phyloP scores from a whole-genome alignment of 2,329 filamentous ascomycete species.

The Penicillium sp. region DNA sequence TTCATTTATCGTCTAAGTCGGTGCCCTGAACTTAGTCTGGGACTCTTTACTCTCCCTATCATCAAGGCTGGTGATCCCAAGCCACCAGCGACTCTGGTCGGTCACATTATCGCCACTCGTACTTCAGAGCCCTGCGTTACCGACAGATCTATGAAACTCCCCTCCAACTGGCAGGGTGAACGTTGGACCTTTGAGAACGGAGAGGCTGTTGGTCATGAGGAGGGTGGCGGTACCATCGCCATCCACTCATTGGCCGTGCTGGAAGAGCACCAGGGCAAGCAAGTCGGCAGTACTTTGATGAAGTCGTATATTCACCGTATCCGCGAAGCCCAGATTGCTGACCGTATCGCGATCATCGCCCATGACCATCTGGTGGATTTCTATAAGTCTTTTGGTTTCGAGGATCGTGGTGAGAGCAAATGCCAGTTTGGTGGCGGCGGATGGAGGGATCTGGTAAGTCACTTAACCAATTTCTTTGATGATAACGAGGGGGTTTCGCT shows the following conservation, averaged over 20 bases:
- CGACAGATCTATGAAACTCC: slow-evolving; percentile 76
- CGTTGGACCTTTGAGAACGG: slow-evolving; percentile 45
- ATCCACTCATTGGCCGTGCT: slow-evolving; percentile 82
- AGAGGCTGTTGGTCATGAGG: slow-evolving; percentile 67
- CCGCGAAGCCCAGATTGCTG: slow-evolving; percentile 69
- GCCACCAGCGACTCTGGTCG: slow-evolving; percentile 69
- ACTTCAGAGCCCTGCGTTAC: slow-evolving; percentile 66
- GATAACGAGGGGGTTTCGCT: not conserved
- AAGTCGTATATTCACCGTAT: slow-evolving; percentile 78
- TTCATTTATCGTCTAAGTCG: slow-evolving; percentile 74
- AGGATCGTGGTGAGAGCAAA: slow-evolving; percentile 68
- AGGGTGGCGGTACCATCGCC: slow-evolving; percentile 73
- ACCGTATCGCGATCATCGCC: slow-evolving; percentile 76
- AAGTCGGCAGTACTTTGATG: slow-evolving; percentile 74
- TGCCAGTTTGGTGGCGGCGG: slow-evolving; percentile 76
- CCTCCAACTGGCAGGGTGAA: slow-evolving; percentile 65
- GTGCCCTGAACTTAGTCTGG: slow-evolving; percentile 77
- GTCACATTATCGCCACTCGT: slow-evolving; percentile 77
- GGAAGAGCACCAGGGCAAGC: slow-evolving; percentile 73
- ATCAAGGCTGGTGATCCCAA: slow-evolving; percentile 59
- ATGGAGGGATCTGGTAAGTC: slow-evolving; percentile 78
- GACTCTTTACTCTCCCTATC: slow-evolving; percentile 70
- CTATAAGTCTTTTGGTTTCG: slow-evolving; percentile 78
- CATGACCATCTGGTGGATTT: slow-evolving; percentile 74
- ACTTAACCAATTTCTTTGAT: not conserved